Evolutionary conservation across 2,329 filamentous ascomycete genomes (phyloP).

Genomic region (Aspergillus niger): DNA sequence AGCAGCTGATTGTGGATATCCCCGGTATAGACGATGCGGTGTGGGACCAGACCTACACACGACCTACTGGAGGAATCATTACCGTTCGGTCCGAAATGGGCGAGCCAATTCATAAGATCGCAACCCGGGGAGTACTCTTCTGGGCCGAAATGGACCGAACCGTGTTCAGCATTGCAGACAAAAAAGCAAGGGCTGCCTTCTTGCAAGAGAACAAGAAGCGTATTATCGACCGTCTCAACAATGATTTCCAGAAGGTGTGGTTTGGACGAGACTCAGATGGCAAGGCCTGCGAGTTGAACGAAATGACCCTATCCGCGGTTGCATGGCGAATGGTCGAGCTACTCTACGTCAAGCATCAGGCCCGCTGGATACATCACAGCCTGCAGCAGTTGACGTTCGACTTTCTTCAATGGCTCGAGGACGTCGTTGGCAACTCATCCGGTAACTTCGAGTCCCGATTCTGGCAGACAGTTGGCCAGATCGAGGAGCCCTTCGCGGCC

Average conservation of each 20-base stretch:
- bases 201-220: background rate
- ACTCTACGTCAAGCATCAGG: background rate
- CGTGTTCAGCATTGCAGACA: constrained; percentile 8
- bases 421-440: background rate
- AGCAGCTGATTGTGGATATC: background rate
- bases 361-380: background rate
- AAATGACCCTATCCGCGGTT: background rate
- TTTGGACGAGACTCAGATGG: background rate
- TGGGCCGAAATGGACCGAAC: constrained; percentile 6
- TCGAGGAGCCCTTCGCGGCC: background rate
- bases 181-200: background rate
- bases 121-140: background rate
- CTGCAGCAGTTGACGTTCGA: background rate
- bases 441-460: background rate
- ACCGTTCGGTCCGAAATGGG: constrained; percentile 1
- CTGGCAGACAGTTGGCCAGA: background rate
- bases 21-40: background rate
- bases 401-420: constrained; percentile 2
- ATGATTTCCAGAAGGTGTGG: constrained; percentile 5
- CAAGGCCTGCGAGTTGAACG: background rate
- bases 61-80: background rate
- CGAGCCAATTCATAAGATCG: constrained; percentile 3
- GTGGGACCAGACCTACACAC: constrained; percentile 2
- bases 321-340: background rate
- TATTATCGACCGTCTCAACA: constrained; percentile 4